These are phyloP conservation scores for Xylariaceae sp. DNA, from an alignment of 2,329 filamentous ascomycete species.

Conservation along the genomic window DNA sequence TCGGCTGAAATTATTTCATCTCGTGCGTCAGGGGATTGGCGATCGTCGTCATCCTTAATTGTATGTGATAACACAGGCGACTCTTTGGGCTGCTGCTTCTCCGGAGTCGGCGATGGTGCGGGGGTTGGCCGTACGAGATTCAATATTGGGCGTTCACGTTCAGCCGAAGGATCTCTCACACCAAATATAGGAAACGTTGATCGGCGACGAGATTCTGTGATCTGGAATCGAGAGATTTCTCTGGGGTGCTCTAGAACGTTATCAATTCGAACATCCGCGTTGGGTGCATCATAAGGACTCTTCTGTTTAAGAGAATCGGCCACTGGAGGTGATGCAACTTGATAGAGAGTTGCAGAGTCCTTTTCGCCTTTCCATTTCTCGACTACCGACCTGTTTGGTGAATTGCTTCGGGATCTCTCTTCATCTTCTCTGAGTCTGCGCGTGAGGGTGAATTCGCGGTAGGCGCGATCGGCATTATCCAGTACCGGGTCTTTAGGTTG, in stretches of 20 bases:
- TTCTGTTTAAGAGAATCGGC: conserved; percentile 41
- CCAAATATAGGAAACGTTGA: conserved; percentile 36
- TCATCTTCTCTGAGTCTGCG: conserved; percentile 52
- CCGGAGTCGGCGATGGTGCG: conserved; percentile 45
- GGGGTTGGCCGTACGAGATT: conserved; percentile 61
- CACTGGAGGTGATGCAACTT: conserved; percentile 54
- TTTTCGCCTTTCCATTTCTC: conserved; percentile 48
- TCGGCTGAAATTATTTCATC: conserved; percentile 42
- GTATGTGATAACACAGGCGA: conserved; percentile 2
- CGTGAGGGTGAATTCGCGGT: conserved; percentile 52
- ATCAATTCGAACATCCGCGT: conserved; percentile 62
- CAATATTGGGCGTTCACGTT: conserved; percentile 54
- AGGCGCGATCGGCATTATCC: conserved; percentile 55
- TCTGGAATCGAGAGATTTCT: conserved; percentile 42
- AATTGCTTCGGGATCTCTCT: conserved; percentile 49
- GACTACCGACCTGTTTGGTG: conserved; percentile 51
- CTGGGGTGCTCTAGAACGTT: conserved; percentile 50
- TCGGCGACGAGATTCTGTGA: conserved; percentile 27
- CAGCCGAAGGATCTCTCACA: conserved; percentile 50
- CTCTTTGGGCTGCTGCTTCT: conserved; percentile 35
- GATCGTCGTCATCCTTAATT: conserved; percentile 30
- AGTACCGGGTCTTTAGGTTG: conserved; percentile 44
- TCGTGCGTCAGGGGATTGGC: conserved; percentile 37
- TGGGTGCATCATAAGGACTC: conserved; percentile 52
- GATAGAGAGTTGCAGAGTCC: conserved; percentile 35